Base-by-base conservation (phyloP, 2,329 filamentous ascomycete genomes). In the Cercospora sp. region DNA sequence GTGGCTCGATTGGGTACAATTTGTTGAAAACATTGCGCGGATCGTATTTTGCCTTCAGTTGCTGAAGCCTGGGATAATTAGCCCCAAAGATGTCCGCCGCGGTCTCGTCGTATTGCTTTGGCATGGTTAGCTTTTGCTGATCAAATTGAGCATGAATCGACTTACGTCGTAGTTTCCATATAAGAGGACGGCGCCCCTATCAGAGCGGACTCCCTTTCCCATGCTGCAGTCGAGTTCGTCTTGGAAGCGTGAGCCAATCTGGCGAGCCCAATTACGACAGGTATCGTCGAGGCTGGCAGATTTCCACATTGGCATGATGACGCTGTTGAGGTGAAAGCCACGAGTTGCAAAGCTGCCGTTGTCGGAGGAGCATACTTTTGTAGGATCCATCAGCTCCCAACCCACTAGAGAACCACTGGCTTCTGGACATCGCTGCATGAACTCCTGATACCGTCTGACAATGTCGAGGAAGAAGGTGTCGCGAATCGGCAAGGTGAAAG, bases 41-140 rank as follows among this genome's bases (percentile, higher is more conserved):
- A n/a, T 57, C 53, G 53, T 57, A 57, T 57, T 31, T 57, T 57
- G 53, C 53, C 53, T 57, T 57, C 53, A 57, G 5, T n/a, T 30
- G 53, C 53, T 31, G 53, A 5, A 57, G 53, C 2, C 53, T 28
- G 53, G 23, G 53, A 57, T 28, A 28, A 12, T 57, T 57, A 0
- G 20, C 23, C 16, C 53, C 53, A 31, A 57, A 57, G 28, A 57
- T 57, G 6, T 57, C 53, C 23, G 10, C 13, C 26, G 53, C 53
- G 6, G 23, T 31, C 53, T 28, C 53, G 13, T 57, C 53, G 9
- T 57, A 31, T 57, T 57, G 53, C 53, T 57, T 26, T 28, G 16
- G 23, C 53, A 31, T n/a, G n/a, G 23, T 28, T 18, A 31, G 6
- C 53, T n/a, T 28, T 57, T 12, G 23, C 23, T n/a, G 53, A n/a